phyloP scores from a whole-genome alignment of 73 alveolate genomes.

The Paramecium tetraurelia region DNA sequence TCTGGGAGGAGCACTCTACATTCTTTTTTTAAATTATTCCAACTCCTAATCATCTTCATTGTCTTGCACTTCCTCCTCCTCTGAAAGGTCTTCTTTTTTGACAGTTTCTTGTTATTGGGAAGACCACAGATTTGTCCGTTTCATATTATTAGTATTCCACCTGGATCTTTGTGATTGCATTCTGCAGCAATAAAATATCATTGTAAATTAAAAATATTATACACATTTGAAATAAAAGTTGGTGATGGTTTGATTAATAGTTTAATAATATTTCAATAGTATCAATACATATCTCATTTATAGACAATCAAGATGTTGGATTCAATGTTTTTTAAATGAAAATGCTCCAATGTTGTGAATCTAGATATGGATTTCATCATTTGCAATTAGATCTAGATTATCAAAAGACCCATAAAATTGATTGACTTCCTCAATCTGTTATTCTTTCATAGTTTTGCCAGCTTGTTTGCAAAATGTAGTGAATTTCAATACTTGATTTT shows the following conservation, averaged over 20 bases:
- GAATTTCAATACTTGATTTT: neutral
- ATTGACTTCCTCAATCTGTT: neutral
- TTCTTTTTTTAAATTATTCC: neutral
- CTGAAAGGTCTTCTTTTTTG: neutral
- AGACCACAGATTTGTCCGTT: neutral
- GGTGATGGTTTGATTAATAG: neutral
- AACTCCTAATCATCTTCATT: neutral
- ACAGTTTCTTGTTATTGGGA: neutral
- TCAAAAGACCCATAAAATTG: neutral
- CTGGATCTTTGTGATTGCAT: neutral
- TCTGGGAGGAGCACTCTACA: constrained; percentile 5
- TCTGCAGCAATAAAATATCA: constrained; percentile 19
- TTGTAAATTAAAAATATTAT: neutral
- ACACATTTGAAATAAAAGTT: neutral
- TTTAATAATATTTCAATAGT: neutral
- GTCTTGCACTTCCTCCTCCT: neutral
- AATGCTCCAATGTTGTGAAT: constrained; percentile 11
- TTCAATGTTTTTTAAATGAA: constrained; percentile 10
- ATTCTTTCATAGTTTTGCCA: neutral
- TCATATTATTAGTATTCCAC: neutral
- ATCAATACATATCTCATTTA: neutral
- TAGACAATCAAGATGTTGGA: neutral
- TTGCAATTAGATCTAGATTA: neutral
- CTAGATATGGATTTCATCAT: neutral
- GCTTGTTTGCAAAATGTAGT: neutral